Conservation (phyloP, 140 eudicot genomes). For the Flaveria floridana region DNA sequence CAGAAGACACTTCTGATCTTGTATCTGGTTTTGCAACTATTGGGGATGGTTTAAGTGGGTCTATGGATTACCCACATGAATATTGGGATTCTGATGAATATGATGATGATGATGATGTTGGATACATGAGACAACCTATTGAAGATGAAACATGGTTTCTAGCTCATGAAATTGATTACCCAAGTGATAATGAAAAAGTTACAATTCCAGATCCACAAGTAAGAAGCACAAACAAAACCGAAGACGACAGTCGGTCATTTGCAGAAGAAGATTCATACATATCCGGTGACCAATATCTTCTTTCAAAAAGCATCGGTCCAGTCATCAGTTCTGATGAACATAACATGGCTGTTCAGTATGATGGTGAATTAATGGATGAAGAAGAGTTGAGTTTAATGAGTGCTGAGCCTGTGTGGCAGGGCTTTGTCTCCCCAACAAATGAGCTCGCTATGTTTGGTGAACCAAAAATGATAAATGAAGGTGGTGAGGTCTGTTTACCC, state of each 20-base stretch:
- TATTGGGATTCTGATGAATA: conserved; percentile 97
- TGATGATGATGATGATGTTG: conserved; percentile 92
- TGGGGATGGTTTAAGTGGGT: conserved; percentile 80
- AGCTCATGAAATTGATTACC: conserved; percentile 94
- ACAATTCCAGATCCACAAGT: conserved; percentile 70
- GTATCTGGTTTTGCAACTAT: conserved; percentile 92
- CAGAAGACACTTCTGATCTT: conserved; percentile 82
- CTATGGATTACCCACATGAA: conserved; percentile 76
- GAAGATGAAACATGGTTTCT: conserved; percentile 96
- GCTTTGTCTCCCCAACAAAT: conserved; percentile 54
- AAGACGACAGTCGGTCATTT: conserved; percentile 80
- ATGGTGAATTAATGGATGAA: conserved; percentile 82
- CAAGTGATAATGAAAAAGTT: conserved; percentile 84
- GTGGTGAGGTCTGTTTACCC: conserved; percentile 45
- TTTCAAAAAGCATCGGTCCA: conserved; percentile 47
- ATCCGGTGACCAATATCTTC: conserved; percentile 65
- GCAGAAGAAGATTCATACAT: conserved; percentile 85
- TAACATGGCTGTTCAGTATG: conserved; percentile 53
- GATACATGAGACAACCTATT: conserved; percentile 92
- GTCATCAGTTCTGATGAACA: conserved; percentile 46
- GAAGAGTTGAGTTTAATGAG: conserved; percentile 76
- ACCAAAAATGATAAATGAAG: conserved; percentile 45
- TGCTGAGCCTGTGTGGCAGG: conserved; percentile 76
- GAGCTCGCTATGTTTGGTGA: conserved; percentile 63
- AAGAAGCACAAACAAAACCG: conserved; percentile 51